phyloP scores from a whole-genome alignment of 139 green algal genomes.

The Haematococcus lacustris region DNA sequence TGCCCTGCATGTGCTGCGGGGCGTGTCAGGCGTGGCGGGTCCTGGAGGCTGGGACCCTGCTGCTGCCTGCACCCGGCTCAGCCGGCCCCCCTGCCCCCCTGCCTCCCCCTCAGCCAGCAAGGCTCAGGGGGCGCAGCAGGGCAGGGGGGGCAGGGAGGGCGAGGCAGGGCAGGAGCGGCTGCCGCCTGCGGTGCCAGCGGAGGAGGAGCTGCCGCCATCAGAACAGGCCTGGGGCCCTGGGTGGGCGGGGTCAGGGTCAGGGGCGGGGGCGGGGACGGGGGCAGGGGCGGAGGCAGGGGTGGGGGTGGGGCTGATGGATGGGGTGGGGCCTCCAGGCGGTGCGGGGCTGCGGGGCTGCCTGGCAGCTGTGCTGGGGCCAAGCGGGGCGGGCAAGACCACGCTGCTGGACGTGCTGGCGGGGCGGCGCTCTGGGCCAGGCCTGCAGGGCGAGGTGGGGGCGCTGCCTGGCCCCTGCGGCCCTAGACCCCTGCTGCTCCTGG shows the following conservation, averaged over 20 bases:
- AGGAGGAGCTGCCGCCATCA: background rate
- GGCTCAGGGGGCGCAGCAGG: background rate
- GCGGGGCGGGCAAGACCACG: constrained; percentile 27
- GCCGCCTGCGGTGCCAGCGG: too few relatives aligned
- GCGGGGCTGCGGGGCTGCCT: constrained; percentile 13
- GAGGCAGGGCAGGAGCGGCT: too few relatives aligned
- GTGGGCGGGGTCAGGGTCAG: background rate
- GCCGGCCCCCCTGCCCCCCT: background rate
- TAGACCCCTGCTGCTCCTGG: too few relatives aligned
- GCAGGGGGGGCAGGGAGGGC: too few relatives aligned
- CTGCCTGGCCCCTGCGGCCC: too few relatives aligned
- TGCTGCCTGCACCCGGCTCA: too few relatives aligned
- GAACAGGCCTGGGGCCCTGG: background rate
- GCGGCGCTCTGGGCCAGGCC: constrained; percentile 18
- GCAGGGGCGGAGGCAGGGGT: background rate
- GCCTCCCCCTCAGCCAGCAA: background rate
- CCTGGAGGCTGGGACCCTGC: background rate
- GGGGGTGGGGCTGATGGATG: background rate
- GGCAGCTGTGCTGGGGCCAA: constrained; percentile 48
- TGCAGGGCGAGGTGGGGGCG: constrained; percentile 25
- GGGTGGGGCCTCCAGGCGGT: background rate
- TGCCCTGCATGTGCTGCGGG: constrained; percentile 29
- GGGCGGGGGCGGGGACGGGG: background rate
- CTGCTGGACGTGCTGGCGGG: constrained; percentile 58
- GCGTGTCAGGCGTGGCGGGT: constrained; percentile 38